Evolutionary conservation across 225 moss, liverwort and hornwort genomes (phyloP).

Genomic region (Physcomitrium patens): DNA sequence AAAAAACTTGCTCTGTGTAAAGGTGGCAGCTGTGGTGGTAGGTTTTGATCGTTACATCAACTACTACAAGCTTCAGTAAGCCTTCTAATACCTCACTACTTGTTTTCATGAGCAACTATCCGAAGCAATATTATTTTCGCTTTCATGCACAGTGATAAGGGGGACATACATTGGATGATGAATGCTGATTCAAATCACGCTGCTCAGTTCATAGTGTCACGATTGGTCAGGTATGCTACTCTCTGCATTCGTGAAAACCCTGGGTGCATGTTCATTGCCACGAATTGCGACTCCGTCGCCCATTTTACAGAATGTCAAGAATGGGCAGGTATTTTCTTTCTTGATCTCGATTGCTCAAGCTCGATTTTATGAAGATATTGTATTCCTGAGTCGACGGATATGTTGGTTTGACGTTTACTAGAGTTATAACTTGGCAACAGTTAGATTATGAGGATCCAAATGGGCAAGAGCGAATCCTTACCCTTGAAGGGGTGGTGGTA

Average conservation of each 20-base stretch:
- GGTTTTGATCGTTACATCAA: conserved; percentile 76
- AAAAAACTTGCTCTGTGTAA: background rate
- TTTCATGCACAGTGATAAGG: background rate
- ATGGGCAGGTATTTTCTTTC: conserved; percentile 53
- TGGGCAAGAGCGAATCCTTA: background rate
- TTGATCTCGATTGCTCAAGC: background rate
- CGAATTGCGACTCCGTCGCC: conserved; percentile 74
- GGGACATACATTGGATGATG: background rate
- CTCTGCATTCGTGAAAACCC: conserved; percentile 47
- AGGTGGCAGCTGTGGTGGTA: conserved; percentile 85
- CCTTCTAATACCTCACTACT: conserved; percentile 14
- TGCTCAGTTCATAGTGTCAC: background rate
- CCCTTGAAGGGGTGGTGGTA: background rate
- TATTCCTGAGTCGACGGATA: background rate
- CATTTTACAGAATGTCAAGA: conserved; percentile 74
- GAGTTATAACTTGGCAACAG: conserved; percentile 7
- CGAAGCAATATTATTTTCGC: background rate
- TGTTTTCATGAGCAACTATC: background rate
- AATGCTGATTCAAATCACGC: background rate
- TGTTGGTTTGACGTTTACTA: background rate
- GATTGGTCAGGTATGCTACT: conserved; percentile 66
- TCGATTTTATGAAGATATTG: background rate
- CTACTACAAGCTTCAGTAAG: conserved; percentile 90
- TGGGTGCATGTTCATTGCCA: conserved; percentile 76
- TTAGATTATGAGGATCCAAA: background rate